Conservation (phyloP, 176 grass and related monocot genomes). For the Cymbopogon citratus region DNA sequence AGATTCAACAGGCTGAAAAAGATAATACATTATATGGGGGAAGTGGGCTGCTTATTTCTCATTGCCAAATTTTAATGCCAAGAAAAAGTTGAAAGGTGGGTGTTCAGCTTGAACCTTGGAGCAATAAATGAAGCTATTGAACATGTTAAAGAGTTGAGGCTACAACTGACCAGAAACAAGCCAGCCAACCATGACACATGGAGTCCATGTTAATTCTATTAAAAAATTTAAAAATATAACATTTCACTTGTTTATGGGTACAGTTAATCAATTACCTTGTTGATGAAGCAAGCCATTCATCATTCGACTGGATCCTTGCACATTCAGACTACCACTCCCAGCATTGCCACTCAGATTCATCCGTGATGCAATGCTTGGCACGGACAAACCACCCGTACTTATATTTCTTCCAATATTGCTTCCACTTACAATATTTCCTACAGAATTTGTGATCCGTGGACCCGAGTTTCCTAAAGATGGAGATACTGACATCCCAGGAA, state of each 20-base stretch:
- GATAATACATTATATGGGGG: not conserved
- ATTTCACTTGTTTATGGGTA: not conserved
- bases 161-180: not conserved
- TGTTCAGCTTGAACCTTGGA: not conserved
- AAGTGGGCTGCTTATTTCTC: not conserved
- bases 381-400: slow-evolving; percentile 60
- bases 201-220: slow-evolving; percentile 3
- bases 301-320: slow-evolving; percentile 81
- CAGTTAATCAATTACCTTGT: slow-evolving; percentile 54
- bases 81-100: not conserved
- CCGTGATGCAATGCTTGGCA: slow-evolving; percentile 60
- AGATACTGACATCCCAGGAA: slow-evolving; percentile 71
- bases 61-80: not conserved
- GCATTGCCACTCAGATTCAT: slow-evolving; percentile 66
- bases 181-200: not conserved
- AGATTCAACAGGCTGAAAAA: not conserved
- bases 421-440: slow-evolving; percentile 75
- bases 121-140: not conserved
- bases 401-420: slow-evolving; percentile 91
- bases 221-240: not conserved
- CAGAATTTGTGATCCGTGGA: slow-evolving; percentile 59
- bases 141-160: not conserved
- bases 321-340: slow-evolving; percentile 58
- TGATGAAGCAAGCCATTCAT: slow-evolving; percentile 78
- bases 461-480: slow-evolving; percentile 74